Percentiles rank a stretch among this genome's conserved stretches.
These are phyloP conservation scores for Ceratocystis smalleyi DNA, from an alignment of 2,329 filamentous ascomycete genomes.

Conservation along the genomic window DNA sequence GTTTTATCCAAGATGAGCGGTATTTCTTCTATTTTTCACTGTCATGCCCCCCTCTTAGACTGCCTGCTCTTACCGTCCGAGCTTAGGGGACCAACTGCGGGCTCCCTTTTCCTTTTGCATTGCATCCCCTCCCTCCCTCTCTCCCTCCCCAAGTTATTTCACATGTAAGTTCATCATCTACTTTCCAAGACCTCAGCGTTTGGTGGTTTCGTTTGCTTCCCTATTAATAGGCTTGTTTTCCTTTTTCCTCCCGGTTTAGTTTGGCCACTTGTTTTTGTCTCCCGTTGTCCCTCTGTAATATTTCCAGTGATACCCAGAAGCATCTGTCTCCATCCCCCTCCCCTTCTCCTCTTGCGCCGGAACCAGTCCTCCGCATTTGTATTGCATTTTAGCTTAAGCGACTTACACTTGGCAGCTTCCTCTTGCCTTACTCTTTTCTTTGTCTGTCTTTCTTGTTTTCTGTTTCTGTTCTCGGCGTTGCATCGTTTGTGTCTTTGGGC, in stretches of 20 bases:
- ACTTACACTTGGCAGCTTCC: not conserved
- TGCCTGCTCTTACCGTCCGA: too few relatives aligned
- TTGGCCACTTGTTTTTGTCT: not conserved
- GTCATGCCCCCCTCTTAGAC: too few relatives aligned
- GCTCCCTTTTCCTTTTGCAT: not conserved
- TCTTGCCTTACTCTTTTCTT: not conserved
- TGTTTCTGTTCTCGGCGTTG: not conserved
- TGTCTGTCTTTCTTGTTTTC: not conserved
- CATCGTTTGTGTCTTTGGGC: not conserved
- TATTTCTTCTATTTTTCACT: too few relatives aligned
- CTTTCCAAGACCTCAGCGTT: not conserved
- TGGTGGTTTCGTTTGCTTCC: not conserved
- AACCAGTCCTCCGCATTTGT: conserved; percentile 2
- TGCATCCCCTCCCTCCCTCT: not conserved
- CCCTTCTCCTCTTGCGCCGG: not conserved
- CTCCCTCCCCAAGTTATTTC: not conserved
- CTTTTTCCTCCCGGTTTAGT: not conserved
- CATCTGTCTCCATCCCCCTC: not conserved
- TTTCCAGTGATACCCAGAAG: conserved; percentile 2
- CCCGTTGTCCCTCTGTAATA: not conserved
- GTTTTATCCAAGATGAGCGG: too few relatives aligned
- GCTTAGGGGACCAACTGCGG: too few relatives aligned
- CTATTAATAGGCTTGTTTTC: not conserved
- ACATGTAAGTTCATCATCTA: not conserved
- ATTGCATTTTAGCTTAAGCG: not conserved